Evolutionary conservation across 2,329 filamentous ascomycete species (phyloP), one percentile per base, ranked within the genome.

Genomic region (Trichophyton schoenleinii): DNA sequence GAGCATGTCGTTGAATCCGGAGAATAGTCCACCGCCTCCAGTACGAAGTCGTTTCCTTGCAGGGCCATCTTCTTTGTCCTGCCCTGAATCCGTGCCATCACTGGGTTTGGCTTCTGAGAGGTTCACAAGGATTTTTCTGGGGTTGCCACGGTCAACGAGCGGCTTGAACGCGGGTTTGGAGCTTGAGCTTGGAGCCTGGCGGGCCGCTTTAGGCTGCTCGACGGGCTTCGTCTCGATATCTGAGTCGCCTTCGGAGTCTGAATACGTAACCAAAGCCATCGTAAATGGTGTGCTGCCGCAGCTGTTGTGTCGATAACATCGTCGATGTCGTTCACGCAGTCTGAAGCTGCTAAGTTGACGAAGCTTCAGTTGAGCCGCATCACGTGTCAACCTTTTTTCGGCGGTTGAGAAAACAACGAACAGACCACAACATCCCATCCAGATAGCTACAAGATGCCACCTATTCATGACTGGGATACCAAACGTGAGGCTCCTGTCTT

Each of bases 201-300:
- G 44, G 34, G 53, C 3, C 13, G 44, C n/a, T 57, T 38, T 60
- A 55, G 58, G 58, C 44, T 65, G 63, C 11, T 61, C 58, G n/a
- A 70, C 68, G 62, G 61, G 73, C 72, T 42, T 74, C 63, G 60
- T 72, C 66, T 65, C 72, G 59, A 52, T 67, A 63, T n/a, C 70
- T 53, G 60, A 69, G 60, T 88, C 86, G 55, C 73, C 77, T 67
- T 87, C 86, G 0, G 86, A 94, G 71, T 91, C 89, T 3, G 89
- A 91, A 69, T 95, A 95, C 64, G 87, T 85, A 66, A 94, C 89
- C 34, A 95, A 79, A 13, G 82, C 86, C 88, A 94, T 94, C 3
- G 28, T 48, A 46, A 22, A 42, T 28, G 22, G 11, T 53, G 15
- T 28, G 11, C 11, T 15, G 25, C 15, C 4, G 3, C 22, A n/a